A percentile compares a stretch with the other conserved stretches of the same genome.
phyloP scores from a whole-genome alignment of 83 land plant genomes.

The Picea abies region DNA sequence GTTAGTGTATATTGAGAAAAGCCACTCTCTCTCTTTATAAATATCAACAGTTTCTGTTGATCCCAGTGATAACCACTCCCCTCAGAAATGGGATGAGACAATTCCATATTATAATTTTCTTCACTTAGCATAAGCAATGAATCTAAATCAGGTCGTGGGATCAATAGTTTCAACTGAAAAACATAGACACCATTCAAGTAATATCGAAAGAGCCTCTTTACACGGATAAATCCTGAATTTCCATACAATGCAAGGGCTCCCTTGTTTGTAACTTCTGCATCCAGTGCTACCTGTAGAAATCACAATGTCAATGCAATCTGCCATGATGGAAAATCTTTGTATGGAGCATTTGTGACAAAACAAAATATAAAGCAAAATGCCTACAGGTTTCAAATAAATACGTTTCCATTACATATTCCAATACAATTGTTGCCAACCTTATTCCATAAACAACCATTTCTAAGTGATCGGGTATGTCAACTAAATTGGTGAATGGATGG shows the following conservation, averaged over 20 bases:
- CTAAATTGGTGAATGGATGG: too few relatives aligned
- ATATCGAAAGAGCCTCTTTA: conserved; percentile 91
- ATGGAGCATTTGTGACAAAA: background rate
- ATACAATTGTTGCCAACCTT: background rate
- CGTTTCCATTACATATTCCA: background rate
- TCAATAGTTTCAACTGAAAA: conserved; percentile 80
- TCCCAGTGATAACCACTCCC: conserved; percentile 7
- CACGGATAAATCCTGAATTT: conserved; percentile 93
- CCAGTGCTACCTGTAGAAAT: conserved; percentile 83
- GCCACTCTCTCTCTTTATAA: too few relatives aligned
- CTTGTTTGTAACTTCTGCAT: conserved; percentile 98
- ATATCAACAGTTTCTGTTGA: conserved; percentile 6
- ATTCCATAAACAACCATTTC: too few relatives aligned
- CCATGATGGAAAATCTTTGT: conserved; percentile 3
- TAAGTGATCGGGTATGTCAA: too few relatives aligned
- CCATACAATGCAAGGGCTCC: conserved; percentile 98
- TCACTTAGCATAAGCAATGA: conserved; percentile 21
- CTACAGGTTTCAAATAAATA: too few relatives aligned
- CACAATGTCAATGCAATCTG: conserved; percentile 14
- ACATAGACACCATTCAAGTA: conserved; percentile 99
- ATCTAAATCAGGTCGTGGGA: conserved; percentile 55
- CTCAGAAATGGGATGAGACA: conserved; percentile 7
- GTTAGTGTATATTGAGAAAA: too few relatives aligned
- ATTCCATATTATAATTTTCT: conserved; percentile 14
- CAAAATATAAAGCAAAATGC: too few relatives aligned